Evolutionary conservation across 75 land plant genomes (phyloP).

Genomic region (Selaginella tamariscina): DNA sequence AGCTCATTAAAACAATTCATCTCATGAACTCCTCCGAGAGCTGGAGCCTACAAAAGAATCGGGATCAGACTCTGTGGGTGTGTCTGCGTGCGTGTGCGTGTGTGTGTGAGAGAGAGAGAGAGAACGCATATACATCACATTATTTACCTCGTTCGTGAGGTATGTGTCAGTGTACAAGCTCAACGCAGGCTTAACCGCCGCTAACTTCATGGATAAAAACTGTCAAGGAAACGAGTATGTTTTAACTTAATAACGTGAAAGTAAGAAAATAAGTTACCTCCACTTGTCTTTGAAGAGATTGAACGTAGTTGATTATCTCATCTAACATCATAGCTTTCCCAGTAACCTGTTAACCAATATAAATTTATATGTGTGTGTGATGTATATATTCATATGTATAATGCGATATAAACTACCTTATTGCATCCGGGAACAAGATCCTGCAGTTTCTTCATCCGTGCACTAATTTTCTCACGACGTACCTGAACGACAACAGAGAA

Average conservation of each 20-base stretch:
- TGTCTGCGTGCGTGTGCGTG: too few species aligned
- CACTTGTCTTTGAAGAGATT: conserved; percentile 41
- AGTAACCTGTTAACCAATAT: conserved; percentile 29
- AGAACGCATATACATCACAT: too few species aligned
- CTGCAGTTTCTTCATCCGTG: not conserved
- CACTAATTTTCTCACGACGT: not conserved
- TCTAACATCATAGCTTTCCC: conserved; percentile 32
- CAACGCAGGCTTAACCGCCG: conserved; percentile 33
- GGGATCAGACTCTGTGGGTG: too few species aligned
- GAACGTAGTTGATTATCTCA: conserved; percentile 34
- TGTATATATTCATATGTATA: too few species aligned
- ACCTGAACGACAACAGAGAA: not conserved
- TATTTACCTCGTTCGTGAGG: too few species aligned
- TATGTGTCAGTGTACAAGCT: not conserved
- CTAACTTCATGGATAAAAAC: conserved; percentile 52
- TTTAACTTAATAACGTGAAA: not conserved
- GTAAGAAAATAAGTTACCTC: conserved; percentile 28
- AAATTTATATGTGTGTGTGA: too few species aligned
- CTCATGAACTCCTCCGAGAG: too few species aligned
- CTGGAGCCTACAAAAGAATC: too few species aligned
- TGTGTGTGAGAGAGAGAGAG: too few species aligned
- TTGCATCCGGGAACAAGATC: not conserved
- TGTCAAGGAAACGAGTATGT: not conserved
- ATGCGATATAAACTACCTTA: too few species aligned
- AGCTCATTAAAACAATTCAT: too few species aligned